A percentile compares a stretch with the other conserved stretches of the same genome.
Evolutionary conservation across 2,329 filamentous ascomycete species (phyloP).

Genomic region (Xylaria sp.): DNA sequence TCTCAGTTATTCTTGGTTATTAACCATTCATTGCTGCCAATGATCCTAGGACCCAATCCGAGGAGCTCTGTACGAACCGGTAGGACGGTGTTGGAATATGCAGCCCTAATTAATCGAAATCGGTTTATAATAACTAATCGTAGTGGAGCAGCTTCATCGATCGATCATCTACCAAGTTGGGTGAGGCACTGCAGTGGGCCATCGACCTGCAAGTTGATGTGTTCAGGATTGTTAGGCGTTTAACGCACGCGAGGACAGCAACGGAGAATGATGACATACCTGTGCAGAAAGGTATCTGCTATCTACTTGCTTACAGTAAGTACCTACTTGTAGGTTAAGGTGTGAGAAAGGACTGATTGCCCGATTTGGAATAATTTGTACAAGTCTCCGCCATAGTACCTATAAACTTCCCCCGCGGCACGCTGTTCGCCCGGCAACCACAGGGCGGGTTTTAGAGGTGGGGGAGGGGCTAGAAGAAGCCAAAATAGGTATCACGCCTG

Average conservation of each 20-base stretch:
- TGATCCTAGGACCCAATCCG: not conserved
- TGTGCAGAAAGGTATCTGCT: too few species aligned
- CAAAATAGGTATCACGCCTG: too few species aligned
- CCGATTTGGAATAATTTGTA: slow-evolving; percentile 8
- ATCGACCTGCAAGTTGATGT: not conserved
- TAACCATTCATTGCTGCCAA: slow-evolving; percentile 25
- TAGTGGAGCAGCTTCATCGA: not conserved
- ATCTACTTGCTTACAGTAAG: too few species aligned
- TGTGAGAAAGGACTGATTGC: slow-evolving; percentile 6
- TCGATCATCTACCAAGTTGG: not conserved
- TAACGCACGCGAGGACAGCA: not conserved
- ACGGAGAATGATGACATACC: not conserved
- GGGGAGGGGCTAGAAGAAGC: too few species aligned
- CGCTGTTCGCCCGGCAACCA: slow-evolving; percentile 41
- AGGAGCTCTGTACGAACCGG: not conserved
- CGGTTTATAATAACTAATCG: not conserved
- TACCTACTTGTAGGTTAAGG: not conserved
- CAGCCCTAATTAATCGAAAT: not conserved
- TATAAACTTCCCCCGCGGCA: slow-evolving; percentile 4
- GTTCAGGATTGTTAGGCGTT: not conserved
- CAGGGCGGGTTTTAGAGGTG: not conserved
- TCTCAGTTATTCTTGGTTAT: slow-evolving; percentile 12
- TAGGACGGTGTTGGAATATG: not conserved
- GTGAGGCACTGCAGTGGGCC: not conserved
- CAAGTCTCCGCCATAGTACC: slow-evolving; percentile 4